These are phyloP conservation scores for Daedalea quercina DNA, from an alignment of 768 basidiomycete species.

Conservation along the genomic window DNA sequence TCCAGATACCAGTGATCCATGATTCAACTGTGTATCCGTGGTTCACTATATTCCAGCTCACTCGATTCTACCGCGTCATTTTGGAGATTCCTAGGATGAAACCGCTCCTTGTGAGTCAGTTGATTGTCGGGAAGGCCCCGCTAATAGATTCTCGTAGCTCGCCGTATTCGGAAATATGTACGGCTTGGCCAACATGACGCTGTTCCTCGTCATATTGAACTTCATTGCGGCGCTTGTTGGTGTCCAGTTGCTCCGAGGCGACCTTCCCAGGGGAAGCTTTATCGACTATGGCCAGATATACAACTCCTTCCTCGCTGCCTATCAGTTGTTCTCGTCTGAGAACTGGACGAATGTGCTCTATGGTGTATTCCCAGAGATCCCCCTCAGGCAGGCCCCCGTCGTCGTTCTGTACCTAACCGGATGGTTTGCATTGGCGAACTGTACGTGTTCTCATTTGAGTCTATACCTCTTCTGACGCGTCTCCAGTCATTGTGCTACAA, in stretches of 20 bases:
- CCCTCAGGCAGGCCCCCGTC: constrained; percentile 62
- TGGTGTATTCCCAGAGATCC: constrained; percentile 48
- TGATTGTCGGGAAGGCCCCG: constrained; percentile 1
- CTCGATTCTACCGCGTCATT: constrained; percentile 89
- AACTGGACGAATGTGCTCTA: constrained; percentile 87
- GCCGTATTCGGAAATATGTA: constrained; percentile 90
- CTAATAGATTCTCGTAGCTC: constrained; percentile 38
- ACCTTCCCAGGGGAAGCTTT: constrained; percentile 43
- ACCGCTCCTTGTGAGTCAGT: constrained; percentile 62
- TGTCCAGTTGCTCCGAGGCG: constrained; percentile 82
- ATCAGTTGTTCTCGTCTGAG: constrained; percentile 88
- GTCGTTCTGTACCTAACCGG: constrained; percentile 64
- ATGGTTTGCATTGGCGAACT: constrained; percentile 92
- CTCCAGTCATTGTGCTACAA: constrained; percentile 79
- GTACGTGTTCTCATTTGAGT: constrained; percentile 37
- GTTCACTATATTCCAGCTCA: constrained; percentile 84
- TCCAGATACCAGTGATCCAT: constrained; percentile 78
- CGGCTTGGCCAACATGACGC: constrained; percentile 84
- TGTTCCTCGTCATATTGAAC: constrained; percentile 87
- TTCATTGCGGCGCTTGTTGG: constrained; percentile 78
- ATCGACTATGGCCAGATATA: constrained; percentile 81
- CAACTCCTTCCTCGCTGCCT: constrained; percentile 81
- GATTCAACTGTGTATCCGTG: constrained; percentile 67
- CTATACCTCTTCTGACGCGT: constrained; percentile 1
- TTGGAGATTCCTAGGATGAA: constrained; percentile 87